Percentiles rank a stretch among this genome's conserved stretches.
phyloP scores from a whole-genome alignment of 306 rosid genomes.

The Lathyrus oleraceus region DNA sequence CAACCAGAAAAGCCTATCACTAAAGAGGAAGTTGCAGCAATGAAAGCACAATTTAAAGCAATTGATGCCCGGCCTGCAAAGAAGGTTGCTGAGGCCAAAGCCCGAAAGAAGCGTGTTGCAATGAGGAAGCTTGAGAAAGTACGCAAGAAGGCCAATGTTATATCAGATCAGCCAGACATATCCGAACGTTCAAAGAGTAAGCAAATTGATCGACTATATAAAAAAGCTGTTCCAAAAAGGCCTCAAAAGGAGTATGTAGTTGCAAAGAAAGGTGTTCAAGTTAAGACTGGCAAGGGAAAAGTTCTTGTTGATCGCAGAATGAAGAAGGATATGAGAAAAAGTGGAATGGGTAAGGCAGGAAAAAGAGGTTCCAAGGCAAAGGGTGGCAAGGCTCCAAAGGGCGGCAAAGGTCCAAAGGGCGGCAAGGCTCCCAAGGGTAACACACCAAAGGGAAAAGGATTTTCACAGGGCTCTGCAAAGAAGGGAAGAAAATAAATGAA shows the following conservation, averaged over 20 bases:
- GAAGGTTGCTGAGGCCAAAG: constrained; percentile 72
- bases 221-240: constrained; percentile 68
- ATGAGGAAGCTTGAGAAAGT: constrained; percentile 86
- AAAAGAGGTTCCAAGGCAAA: constrained; percentile 52
- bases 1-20: constrained; percentile 70
- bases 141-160: constrained; percentile 88
- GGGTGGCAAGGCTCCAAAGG: constrained; percentile 48
- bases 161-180: constrained; percentile 90
- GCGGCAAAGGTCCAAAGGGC: constrained; percentile 19
- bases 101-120: constrained; percentile 78
- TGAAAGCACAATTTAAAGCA: constrained; percentile 86
- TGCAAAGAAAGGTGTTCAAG: constrained; percentile 98
- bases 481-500: constrained; percentile 51
- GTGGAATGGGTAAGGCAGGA: constrained; percentile 48
- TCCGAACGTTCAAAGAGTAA: constrained; percentile 77
- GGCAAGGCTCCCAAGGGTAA: constrained; percentile 23
- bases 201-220: constrained; percentile 82
- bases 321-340: constrained; percentile 78
- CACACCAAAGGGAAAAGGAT: constrained; percentile 56
- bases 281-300: constrained; percentile 71
- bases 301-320: constrained; percentile 76
- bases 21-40: constrained; percentile 79
- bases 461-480: constrained; percentile 50
- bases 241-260: constrained; percentile 87
- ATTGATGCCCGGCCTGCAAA: constrained; percentile 83